Base-by-base conservation (phyloP, 306 rosid genomes). In the Quercus berberidifolia region DNA sequence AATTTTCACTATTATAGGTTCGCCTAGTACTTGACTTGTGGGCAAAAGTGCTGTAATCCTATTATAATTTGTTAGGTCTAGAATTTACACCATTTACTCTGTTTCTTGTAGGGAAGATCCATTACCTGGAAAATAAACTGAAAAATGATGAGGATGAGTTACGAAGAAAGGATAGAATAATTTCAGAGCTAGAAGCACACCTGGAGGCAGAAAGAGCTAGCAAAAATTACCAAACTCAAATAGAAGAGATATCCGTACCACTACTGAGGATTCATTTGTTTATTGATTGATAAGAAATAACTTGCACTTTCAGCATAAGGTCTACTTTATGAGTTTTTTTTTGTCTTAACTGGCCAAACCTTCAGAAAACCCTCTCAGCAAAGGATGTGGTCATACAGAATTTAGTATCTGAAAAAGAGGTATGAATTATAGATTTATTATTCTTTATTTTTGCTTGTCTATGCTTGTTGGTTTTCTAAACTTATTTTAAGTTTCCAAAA, bases 141-240 rank as follows among this genome's bases (percentile, higher is more conserved):
- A 87, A 79, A 78, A 76, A 56, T 79, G 76, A 68, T 8, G 92
- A 87, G 84, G 89, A 84, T 49, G 91, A 85, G 80, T 69, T 86
- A 57, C 82, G 75, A 78, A 83, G 88, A 79, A 93, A 90, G 85
- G 89, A 89, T 77, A 86, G 70, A 75, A 74, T 83, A 82, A 90
- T 93, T 81, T 88, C 84, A 68, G 93, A 91, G 81, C 93, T 93
- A 81, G 90, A 86, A 81, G 96, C 87, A 56, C 84, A 84, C 71
- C 83, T 87, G 35, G 93, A 86, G 54, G 89, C 78, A 31, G 87
- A 74, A 80, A 87, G 83, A 81, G 54, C 75, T 84, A 55, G 82
- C 80, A 78, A 84, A 68, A 80, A 79, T 63, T 64, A 68, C 81
- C 90, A 84, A 79, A 78, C 71, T 78, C 90, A 88, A 82, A 82